phyloP scores from a whole-genome alignment of 2,329 filamentous ascomycete species.

The Penicillium rolfsii region DNA sequence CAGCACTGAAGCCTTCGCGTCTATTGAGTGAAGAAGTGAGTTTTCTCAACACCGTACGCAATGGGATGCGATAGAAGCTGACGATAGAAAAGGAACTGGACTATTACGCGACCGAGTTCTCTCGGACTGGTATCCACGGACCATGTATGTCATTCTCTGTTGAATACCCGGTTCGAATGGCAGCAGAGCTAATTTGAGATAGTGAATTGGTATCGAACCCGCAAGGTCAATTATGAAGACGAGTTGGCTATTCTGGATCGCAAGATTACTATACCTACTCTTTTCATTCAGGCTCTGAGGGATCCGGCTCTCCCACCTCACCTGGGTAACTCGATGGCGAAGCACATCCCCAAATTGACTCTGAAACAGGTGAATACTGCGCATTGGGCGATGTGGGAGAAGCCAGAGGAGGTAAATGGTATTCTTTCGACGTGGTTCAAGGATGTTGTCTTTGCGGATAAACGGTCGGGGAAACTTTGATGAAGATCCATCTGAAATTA shows the following conservation, averaged over 20 bases:
- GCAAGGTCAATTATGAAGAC: constrained; percentile 74
- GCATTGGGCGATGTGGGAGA: constrained; percentile 85
- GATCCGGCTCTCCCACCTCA: constrained; percentile 74
- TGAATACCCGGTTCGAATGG: not conserved
- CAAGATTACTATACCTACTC: constrained; percentile 63
- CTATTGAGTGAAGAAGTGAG: constrained; percentile 65
- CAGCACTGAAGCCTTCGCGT: constrained; percentile 58
- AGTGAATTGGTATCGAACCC: constrained; percentile 86
- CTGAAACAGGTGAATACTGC: constrained; percentile 67
- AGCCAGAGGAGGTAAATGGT: constrained; percentile 69
- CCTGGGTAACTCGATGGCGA: constrained; percentile 73
- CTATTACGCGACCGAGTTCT: constrained; percentile 74
- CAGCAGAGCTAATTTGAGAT: constrained; percentile 11
- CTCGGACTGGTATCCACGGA: constrained; percentile 72
- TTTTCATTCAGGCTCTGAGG: constrained; percentile 73
- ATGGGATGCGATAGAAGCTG: not conserved
- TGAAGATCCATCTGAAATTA: not conserved
- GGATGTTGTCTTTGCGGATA: constrained; percentile 54
- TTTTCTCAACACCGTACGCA: not conserved
- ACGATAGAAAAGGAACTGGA: constrained; percentile 62
- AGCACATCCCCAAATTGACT: constrained; percentile 66
- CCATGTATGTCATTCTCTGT: constrained; percentile 55
- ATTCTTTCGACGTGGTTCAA: constrained; percentile 70
- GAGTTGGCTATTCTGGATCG: constrained; percentile 55
- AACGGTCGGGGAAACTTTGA: constrained; percentile 50